Percentiles rank a stretch among this genome's conserved stretches.
phyloP scores from a whole-genome alignment of 805 yeast species.

The Metschnikowia matae region DNA sequence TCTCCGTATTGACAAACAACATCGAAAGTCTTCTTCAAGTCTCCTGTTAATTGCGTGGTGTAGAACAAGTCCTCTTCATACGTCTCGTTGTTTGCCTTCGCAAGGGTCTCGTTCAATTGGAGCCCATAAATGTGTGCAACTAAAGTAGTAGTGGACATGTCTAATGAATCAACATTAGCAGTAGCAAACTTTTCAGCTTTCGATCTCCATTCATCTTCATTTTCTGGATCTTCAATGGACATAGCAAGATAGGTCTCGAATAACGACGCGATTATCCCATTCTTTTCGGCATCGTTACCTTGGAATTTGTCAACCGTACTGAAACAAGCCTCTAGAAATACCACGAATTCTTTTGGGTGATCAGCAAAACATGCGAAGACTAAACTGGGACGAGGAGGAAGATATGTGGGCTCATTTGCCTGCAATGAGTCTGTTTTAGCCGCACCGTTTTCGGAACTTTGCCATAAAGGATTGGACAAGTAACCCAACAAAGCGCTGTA shows the following conservation, averaged over 20 bases:
- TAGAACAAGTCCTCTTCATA: constrained; percentile 56
- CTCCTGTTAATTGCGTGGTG: constrained; percentile 54
- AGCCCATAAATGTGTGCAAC: constrained; percentile 52
- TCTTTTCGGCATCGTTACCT: constrained; percentile 63
- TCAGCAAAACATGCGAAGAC: constrained; percentile 84
- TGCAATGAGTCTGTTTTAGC: background rate
- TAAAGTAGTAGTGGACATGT: constrained; percentile 50
- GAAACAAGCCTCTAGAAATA: constrained; percentile 86
- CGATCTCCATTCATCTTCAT: constrained; percentile 50
- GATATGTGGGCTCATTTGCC: constrained; percentile 56
- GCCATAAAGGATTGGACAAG: constrained; percentile 9
- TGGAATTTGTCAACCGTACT: constrained; percentile 74
- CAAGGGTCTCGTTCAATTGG: constrained; percentile 42
- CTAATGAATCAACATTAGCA: constrained; percentile 47
- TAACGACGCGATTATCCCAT: constrained; percentile 70
- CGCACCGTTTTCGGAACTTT: constrained; percentile 1
- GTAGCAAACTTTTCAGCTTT: constrained; percentile 58
- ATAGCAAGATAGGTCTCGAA: constrained; percentile 75
- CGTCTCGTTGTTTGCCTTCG: constrained; percentile 34
- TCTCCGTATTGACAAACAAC: constrained; percentile 59
- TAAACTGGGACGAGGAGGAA: constrained; percentile 86
- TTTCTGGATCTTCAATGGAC: constrained; percentile 35
- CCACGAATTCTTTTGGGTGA: constrained; percentile 84
- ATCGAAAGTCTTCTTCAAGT: constrained; percentile 53
- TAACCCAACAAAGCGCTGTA: constrained; percentile 17